phyloP scores from a whole-genome alignment of 208 protist species.

The Leishmania major region DNA sequence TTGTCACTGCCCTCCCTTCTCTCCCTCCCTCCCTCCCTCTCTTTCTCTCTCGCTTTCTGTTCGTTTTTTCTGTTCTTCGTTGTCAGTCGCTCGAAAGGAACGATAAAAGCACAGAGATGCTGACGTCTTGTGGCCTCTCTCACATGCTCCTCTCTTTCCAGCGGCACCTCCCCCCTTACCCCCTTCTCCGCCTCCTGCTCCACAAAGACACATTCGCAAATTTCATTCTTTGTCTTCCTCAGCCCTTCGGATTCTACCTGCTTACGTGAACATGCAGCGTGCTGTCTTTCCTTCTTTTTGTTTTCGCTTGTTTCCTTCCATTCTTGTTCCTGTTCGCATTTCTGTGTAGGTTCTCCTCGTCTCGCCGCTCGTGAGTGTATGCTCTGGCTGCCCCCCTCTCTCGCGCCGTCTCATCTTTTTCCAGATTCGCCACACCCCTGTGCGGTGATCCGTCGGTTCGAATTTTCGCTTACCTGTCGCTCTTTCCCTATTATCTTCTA shows the following conservation, averaged over 20 bases:
- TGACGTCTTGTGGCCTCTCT: neutral
- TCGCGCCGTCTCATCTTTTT: neutral
- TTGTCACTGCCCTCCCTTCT: neutral
- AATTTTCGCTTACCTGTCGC: conserved; percentile 6
- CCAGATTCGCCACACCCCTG: neutral
- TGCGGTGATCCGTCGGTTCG: neutral
- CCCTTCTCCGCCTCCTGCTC: neutral
- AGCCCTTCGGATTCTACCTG: neutral
- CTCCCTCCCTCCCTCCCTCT: neutral
- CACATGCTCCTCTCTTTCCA: neutral
- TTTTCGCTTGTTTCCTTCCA: neutral
- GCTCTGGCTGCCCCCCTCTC: neutral
- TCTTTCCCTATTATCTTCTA: neutral
- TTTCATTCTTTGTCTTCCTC: neutral
- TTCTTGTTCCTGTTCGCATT: conserved; percentile 2
- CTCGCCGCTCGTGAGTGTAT: neutral
- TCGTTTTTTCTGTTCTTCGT: neutral
- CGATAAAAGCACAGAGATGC: neutral
- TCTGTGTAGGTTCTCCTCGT: neutral
- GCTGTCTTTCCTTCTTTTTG: conserved; percentile 3
- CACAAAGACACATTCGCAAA: neutral
- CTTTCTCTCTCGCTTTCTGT: neutral
- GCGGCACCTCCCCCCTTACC: neutral
- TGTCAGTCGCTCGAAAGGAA: neutral
- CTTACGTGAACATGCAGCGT: neutral